Evolutionary conservation across 2,329 filamentous ascomycete species (phyloP).

Genomic region (Aspergillus pseudotamarii): DNA sequence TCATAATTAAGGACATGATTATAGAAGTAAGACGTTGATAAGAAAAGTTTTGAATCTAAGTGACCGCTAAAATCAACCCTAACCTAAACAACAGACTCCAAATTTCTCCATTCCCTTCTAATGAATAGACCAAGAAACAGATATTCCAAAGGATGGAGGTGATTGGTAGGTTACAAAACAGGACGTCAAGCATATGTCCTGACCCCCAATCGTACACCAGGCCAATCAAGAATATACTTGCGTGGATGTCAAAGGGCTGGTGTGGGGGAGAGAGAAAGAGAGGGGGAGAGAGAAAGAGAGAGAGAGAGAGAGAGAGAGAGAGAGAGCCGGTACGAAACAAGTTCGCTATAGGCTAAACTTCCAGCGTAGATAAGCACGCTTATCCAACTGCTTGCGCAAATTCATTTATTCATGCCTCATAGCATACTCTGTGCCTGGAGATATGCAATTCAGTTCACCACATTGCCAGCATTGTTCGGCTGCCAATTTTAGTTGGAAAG

Average conservation of each 20-base stretch:
- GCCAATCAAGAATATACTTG: constrained; percentile 3
- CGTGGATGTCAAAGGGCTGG: not conserved
- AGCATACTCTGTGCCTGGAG: constrained; percentile 7
- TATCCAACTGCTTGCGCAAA: not conserved
- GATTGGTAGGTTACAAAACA: not conserved
- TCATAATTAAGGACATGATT: constrained; percentile 1
- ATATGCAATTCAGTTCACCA: constrained; percentile 12
- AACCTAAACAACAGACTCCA: constrained; percentile 16
- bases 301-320: not conserved
- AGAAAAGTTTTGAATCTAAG: constrained; percentile 6
- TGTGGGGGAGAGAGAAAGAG: not conserved
- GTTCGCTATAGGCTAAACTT: not conserved
- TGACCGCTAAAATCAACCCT: constrained; percentile 1
- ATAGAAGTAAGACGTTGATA: constrained; percentile 1
- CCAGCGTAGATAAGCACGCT: not conserved
- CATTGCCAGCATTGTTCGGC: constrained; percentile 17
- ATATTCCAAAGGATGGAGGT: not conserved
- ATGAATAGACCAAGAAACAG: constrained; percentile 6
- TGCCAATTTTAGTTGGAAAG: not conserved
- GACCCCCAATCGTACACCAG: constrained; percentile 11
- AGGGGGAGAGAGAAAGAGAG: not conserved
- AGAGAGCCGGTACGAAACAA: not conserved
- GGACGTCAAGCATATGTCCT: not conserved
- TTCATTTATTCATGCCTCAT: constrained; percentile 17
- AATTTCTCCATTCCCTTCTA: constrained; percentile 18